These are phyloP conservation scores for Yamadazyma olivae DNA, from an alignment of 805 yeast genomes.

Conservation along the genomic window DNA sequence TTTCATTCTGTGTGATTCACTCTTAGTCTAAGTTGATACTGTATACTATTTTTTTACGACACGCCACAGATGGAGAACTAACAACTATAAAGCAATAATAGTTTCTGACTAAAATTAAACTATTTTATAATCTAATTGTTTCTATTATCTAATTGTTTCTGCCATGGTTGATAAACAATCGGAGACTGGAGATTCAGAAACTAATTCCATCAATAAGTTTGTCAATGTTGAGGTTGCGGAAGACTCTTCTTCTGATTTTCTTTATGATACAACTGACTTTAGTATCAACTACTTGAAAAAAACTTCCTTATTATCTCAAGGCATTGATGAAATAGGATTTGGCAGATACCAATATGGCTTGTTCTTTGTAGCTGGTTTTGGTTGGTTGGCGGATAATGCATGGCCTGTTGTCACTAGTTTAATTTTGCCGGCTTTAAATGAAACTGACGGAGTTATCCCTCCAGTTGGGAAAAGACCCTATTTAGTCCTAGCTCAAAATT, in stretches of 20 bases:
- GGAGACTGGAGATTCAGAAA: no score
- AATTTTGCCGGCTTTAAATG: conserved; percentile 27
- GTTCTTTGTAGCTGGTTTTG: conserved; percentile 56
- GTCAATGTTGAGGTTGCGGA: neutral
- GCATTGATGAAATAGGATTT: conserved; percentile 37
- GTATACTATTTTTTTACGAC: no score
- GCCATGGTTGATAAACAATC: no score
- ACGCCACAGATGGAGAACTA: no score
- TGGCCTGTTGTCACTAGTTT: conserved; percentile 38
- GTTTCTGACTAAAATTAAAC: no score
- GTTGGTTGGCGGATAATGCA: conserved; percentile 49
- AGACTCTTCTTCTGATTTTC: neutral
- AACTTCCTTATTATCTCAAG: conserved; percentile 20
- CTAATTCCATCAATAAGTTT: neutral
- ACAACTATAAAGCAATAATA: no score
- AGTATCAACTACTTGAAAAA: conserved; percentile 19
- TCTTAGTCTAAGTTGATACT: no score
- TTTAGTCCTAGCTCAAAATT: conserved; percentile 43
- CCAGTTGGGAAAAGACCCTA: conserved; percentile 32
- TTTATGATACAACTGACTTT: conserved; percentile 6
- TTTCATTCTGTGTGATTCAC: no score
- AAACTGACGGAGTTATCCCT: conserved; percentile 33
- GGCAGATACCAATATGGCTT: conserved; percentile 47
- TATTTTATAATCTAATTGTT: no score
- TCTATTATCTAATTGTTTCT: no score